Percentiles rank a stretch among this genome's conserved stretches.
Conservation (phyloP, 1,284 basidiomycete species). For the Tranzscheliella williamsii region DNA sequence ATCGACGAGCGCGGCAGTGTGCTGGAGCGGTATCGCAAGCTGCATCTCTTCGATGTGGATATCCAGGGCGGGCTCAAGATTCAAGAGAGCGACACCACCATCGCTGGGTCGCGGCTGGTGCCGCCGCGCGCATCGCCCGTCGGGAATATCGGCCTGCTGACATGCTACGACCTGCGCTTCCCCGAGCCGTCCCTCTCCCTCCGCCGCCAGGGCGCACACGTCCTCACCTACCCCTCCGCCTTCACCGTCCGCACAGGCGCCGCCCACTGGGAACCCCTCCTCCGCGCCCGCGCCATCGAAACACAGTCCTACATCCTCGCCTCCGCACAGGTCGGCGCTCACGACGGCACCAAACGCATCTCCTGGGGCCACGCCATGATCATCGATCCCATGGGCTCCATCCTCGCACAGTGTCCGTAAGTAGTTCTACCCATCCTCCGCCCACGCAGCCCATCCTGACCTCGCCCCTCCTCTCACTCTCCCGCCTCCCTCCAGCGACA, state of each 20-base stretch:
- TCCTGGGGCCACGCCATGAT: slow-evolving; percentile 61
- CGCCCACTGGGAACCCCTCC: slow-evolving; percentile 57
- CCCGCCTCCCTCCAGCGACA: slow-evolving; percentile 41
- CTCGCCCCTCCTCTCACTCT: too few relatives aligned
- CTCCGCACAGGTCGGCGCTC: slow-evolving; percentile 60
- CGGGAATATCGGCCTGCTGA: slow-evolving; percentile 63
- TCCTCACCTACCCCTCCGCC: slow-evolving; percentile 65
- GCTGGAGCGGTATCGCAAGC: slow-evolving; percentile 62
- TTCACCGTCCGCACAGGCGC: slow-evolving; percentile 64
- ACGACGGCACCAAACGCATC: slow-evolving; percentile 46
- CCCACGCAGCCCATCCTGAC: too few relatives aligned
- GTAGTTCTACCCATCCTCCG: not conserved
- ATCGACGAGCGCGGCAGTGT: slow-evolving; percentile 62
- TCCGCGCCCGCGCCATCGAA: slow-evolving; percentile 62
- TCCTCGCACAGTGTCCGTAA: slow-evolving; percentile 53
- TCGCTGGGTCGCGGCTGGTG: slow-evolving; percentile 60
- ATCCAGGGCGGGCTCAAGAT: slow-evolving; percentile 59
- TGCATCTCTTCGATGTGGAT: slow-evolving; percentile 66
- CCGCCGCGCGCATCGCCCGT: slow-evolving; percentile 58
- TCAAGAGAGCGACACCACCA: slow-evolving; percentile 60
- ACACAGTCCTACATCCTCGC: slow-evolving; percentile 62
- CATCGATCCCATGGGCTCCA: slow-evolving; percentile 57
- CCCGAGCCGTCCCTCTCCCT: slow-evolving; percentile 64
- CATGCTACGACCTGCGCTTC: slow-evolving; percentile 66
- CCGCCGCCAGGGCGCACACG: slow-evolving; percentile 62